phyloP scores from a whole-genome alignment of 2,329 filamentous ascomycete species.

The Stemphylium beticola region DNA sequence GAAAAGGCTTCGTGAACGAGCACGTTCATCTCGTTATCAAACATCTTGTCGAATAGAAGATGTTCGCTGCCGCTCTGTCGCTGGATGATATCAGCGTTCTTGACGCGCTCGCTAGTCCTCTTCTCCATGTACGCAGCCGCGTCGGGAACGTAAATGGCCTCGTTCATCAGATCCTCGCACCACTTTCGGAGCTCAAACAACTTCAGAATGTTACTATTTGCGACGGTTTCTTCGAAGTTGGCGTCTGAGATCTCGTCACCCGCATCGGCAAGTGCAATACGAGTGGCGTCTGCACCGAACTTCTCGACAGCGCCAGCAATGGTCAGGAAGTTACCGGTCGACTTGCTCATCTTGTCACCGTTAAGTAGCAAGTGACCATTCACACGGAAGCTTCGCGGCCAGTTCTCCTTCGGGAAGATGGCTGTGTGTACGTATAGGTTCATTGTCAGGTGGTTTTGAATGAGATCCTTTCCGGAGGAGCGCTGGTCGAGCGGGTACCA shows the following conservation, averaged over 20 bases:
- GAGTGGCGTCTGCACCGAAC: constrained; percentile 90
- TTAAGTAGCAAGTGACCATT: constrained; percentile 96
- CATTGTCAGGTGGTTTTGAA: constrained; percentile 89
- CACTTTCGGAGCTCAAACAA: constrained; percentile 85
- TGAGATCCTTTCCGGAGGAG: constrained; percentile 78
- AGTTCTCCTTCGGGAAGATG: constrained; percentile 85
- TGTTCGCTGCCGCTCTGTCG: constrained; percentile 70
- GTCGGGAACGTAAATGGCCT: constrained; percentile 57
- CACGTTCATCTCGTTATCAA: constrained; percentile 90
- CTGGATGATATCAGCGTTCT: constrained; percentile 65
- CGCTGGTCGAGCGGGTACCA: constrained; percentile 93
- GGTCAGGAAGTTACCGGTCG: constrained; percentile 96
- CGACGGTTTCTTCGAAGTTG: constrained; percentile 95
- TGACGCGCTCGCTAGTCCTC: constrained; percentile 52
- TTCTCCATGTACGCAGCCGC: constrained; percentile 52
- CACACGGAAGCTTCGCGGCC: constrained; percentile 82
- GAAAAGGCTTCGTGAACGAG: constrained; percentile 78
- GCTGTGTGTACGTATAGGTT: constrained; percentile 93
- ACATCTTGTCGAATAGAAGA: constrained; percentile 84
- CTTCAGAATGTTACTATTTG: constrained; percentile 87
- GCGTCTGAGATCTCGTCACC: constrained; percentile 94
- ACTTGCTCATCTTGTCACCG: constrained; percentile 98
- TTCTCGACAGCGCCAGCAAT: constrained; percentile 84
- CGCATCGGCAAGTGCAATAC: constrained; percentile 90
- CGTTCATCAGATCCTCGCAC: constrained; percentile 83